Evolutionary conservation across 140 eudicot genomes (phyloP).

Genomic region (Erigeron philadelphicus): DNA sequence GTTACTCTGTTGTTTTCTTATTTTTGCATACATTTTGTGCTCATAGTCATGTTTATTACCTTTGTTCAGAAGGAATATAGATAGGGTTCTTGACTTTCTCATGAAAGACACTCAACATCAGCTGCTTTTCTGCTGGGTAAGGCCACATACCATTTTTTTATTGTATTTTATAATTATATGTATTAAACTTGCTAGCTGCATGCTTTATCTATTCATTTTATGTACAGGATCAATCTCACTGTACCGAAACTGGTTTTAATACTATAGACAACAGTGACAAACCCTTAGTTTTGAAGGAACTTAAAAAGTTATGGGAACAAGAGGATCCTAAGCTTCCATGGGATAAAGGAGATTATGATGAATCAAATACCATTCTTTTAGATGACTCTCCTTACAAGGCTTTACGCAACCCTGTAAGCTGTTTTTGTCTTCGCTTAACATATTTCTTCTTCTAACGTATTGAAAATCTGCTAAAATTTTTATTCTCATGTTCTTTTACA

Average conservation of each 20-base stretch:
- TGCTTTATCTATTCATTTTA: neutral
- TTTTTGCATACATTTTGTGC: conserved; percentile 13
- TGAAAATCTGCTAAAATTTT: neutral
- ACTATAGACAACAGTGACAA: conserved; percentile 58
- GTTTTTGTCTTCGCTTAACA: neutral
- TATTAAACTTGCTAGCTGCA: neutral
- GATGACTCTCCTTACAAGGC: conserved; percentile 85
- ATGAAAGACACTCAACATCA: conserved; percentile 37
- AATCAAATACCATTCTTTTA: conserved; percentile 63
- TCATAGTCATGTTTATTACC: conserved; percentile 13
- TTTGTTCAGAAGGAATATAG: conserved; percentile 57
- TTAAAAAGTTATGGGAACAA: conserved; percentile 67
- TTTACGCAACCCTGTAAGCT: conserved; percentile 69
- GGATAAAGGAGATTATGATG: conserved; percentile 60
- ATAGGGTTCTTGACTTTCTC: conserved; percentile 58
- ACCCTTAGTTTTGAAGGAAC: conserved; percentile 67
- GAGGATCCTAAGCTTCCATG: conserved; percentile 61
- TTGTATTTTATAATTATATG: neutral
- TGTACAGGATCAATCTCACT: conserved; percentile 79
- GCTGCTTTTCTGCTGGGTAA: conserved; percentile 81
- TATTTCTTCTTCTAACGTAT: neutral
- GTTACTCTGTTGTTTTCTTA: neutral
- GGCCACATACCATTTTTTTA: conserved; percentile 16
- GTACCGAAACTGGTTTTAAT: conserved; percentile 50
- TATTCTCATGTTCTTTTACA: conserved; percentile 22